Evolutionary conservation across 495 filamentous ascomycete genomes (phyloP).

Genomic region (Acidomyces sp.): DNA sequence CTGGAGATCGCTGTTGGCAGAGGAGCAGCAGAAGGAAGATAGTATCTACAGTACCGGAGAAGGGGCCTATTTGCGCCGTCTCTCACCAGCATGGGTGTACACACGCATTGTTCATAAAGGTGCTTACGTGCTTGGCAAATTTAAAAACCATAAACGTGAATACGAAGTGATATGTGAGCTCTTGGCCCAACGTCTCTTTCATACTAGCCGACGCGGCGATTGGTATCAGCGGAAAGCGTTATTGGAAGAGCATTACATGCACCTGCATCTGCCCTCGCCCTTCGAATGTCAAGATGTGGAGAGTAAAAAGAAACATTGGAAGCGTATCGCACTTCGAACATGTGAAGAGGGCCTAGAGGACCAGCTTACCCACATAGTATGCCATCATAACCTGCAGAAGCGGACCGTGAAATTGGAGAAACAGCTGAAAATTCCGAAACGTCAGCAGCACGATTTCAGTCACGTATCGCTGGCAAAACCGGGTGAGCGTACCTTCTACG

Average conservation of each 20-base stretch:
- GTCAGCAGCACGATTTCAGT: slow-evolving; percentile 85
- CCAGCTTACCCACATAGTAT: slow-evolving; percentile 73
- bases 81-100: slow-evolving; percentile 87
- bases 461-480: slow-evolving; percentile 67
- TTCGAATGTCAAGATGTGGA: slow-evolving; percentile 41
- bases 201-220: slow-evolving; percentile 66
- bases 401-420: slow-evolving; percentile 82
- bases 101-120: slow-evolving; percentile 87
- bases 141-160: slow-evolving; percentile 70
- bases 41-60: slow-evolving; percentile 71
- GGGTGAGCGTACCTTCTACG: slow-evolving; percentile 57
- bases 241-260: slow-evolving; percentile 91
- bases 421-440: slow-evolving; percentile 64
- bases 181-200: slow-evolving; percentile 70
- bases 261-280: slow-evolving; percentile 38
- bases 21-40: slow-evolving; percentile 73
- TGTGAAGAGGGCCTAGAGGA: slow-evolving; percentile 84
- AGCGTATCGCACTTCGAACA: slow-evolving; percentile 59
- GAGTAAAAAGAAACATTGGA: slow-evolving; percentile 71
- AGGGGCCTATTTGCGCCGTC: slow-evolving; percentile 79
- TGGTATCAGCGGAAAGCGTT: slow-evolving; percentile 97
- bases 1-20: slow-evolving; percentile 58
- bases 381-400: slow-evolving; percentile 90
- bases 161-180: slow-evolving; percentile 63
- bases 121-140: slow-evolving; percentile 62